phyloP scores from a whole-genome alignment of 2,329 filamentous ascomycete species.

The Madurella fahalii region DNA sequence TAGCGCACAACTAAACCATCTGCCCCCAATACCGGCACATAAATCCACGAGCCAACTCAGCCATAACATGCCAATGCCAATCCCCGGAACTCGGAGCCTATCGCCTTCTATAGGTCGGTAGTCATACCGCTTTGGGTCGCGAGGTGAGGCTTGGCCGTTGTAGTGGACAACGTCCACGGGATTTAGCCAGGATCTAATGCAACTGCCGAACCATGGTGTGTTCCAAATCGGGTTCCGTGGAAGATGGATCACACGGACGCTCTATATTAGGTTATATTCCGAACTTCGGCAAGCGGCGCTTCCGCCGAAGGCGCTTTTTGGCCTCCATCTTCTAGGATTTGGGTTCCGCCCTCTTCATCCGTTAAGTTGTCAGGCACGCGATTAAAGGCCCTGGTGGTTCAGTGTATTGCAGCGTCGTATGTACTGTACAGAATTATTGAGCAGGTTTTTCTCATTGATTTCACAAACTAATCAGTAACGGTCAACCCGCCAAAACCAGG shows the following conservation, averaged over 20 bases:
- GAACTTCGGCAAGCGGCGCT: neutral
- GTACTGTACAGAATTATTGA: too few species aligned
- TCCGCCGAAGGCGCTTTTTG: neutral
- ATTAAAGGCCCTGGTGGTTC: too few species aligned
- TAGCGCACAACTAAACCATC: neutral
- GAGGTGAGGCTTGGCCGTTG: neutral
- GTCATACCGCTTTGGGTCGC: neutral
- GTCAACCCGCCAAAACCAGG: too few species aligned
- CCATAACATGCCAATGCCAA: neutral
- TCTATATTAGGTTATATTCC: conserved; percentile 12
- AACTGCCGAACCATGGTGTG: conserved; percentile 9
- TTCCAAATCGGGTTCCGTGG: neutral
- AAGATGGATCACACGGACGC: neutral
- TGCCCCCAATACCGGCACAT: neutral
- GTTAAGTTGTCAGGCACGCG: too few species aligned
- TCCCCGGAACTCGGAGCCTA: neutral
- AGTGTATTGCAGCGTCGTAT: too few species aligned
- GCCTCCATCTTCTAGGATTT: too few species aligned
- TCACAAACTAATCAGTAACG: too few species aligned
- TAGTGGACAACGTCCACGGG: neutral
- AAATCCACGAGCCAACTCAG: neutral
- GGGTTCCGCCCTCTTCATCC: too few species aligned
- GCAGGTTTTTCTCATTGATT: too few species aligned
- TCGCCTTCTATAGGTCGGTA: neutral
- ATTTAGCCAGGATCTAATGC: conserved; percentile 3